phyloP scores from a whole-genome alignment of 1,284 basidiomycete species.

The Tetrapyrgos nigripes region DNA sequence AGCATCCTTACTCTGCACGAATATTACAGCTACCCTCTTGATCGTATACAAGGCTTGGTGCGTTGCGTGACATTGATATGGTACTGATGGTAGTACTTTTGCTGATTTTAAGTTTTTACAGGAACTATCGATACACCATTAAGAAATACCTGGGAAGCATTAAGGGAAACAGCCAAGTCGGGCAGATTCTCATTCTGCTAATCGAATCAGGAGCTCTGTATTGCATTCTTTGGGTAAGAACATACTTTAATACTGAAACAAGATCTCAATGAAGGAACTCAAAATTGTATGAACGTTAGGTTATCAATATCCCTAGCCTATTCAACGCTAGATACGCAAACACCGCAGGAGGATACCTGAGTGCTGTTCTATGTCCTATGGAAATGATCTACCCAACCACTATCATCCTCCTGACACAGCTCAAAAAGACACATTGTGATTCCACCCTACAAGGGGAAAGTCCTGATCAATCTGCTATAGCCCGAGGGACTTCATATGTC shows the following conservation, averaged over 20 bases:
- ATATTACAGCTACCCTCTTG: background rate
- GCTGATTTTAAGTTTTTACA: background rate
- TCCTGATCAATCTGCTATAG: background rate
- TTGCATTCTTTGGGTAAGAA: background rate
- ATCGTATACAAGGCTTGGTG: slow-evolving; percentile 1
- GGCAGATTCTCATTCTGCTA: background rate
- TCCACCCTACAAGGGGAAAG: background rate
- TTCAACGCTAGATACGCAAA: background rate
- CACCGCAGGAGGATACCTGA: background rate
- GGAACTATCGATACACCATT: background rate
- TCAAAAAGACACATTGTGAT: slow-evolving; percentile 3
- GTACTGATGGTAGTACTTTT: background rate
- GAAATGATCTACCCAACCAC: slow-evolving; percentile 1
- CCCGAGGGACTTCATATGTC: too few relatives aligned
- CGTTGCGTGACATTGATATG: background rate
- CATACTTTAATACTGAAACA: background rate
- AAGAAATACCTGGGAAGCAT: background rate
- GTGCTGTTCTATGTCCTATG: background rate
- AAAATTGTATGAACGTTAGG: background rate
- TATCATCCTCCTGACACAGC: background rate
- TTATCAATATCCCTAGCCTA: background rate
- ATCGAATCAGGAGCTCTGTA: slow-evolving; percentile 1
- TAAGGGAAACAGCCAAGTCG: background rate
- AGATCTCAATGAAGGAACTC: background rate
- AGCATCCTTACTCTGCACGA: background rate